Base-by-base conservation (phyloP, 1,284 basidiomycete species). In the Neolentinus lepideus region DNA sequence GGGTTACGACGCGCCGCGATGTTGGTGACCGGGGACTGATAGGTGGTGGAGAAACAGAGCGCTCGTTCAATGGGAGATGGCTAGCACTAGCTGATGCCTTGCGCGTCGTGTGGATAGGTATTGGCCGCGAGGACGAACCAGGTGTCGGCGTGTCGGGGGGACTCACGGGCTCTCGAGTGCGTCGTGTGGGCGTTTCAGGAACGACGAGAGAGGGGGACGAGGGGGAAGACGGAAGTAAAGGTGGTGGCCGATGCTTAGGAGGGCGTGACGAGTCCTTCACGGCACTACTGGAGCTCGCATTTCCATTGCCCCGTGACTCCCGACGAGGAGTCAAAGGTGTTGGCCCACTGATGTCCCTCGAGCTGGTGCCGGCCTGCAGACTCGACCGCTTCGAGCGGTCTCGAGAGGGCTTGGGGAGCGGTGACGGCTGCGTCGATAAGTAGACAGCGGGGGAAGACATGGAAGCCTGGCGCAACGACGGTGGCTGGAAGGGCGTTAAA, bases 401-500 rank as follows among this genome's bases (percentile, higher is more conserved):
- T 54, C 72, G 72, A 24, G 73, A 62, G 47, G 78, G 76, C 27
- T 78, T 75, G 21, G 51, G 75, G 64, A 47, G 69, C 69, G 60
- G 75, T 66, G 62, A 67, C 60, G 35, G 69, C 71, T 54, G 75
- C 73, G 9, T 78, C 70, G 51, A 75, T 73, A 59, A 68, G 67
- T 79, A 76, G 54, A 89, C 68, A 26, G 82, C 76, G 56, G 86
- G 86, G 25, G 86, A 87, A 58, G 87, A 89, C 73, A 84, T 77
- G 53, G 86, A 86, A 54, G 79, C 86, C 60, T 79, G 77, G 57
- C 81, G 77, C 59, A 88, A 68, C 54, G 84, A 85, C 53, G 85
- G 86, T 52, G 81, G 76, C 60, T 77, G 70, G 71, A 80, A 87
- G 64, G 73, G 76, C 54, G 79, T 76, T 64, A 75, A 75, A 54